A percentile compares a stretch with the other conserved stretches of the same genome.
These are phyloP conservation scores for Penicillium expansum DNA, from an alignment of 2,329 filamentous ascomycete species.

Conservation along the genomic window DNA sequence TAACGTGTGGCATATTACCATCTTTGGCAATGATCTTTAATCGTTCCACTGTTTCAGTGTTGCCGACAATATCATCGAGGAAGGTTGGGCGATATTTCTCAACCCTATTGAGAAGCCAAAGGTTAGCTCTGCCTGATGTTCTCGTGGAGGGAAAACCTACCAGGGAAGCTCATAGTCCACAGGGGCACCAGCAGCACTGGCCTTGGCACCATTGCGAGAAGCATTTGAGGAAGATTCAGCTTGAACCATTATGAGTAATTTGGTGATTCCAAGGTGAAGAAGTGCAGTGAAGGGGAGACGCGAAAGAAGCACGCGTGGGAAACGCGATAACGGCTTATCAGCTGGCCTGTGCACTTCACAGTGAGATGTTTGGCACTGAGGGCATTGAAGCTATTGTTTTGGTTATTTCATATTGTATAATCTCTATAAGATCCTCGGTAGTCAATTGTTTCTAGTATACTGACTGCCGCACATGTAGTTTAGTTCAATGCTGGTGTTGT, in stretches of 20 bases:
- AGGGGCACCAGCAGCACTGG: conserved; percentile 40
- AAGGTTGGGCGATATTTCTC: conserved; percentile 96
- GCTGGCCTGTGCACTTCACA: conserved; percentile 7
- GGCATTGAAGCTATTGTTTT: neutral
- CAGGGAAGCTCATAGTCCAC: conserved; percentile 51
- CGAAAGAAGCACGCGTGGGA: conserved; percentile 32
- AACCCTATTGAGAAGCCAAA: conserved; percentile 62
- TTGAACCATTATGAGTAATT: conserved; percentile 38
- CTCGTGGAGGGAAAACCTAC: conserved; percentile 28
- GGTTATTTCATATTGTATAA: neutral
- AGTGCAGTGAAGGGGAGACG: conserved; percentile 21
- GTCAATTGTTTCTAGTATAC: neutral
- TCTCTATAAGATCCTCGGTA: neutral
- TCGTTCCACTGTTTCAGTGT: conserved; percentile 94
- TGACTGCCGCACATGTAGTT: neutral
- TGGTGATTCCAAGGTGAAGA: neutral
- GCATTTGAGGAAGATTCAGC: conserved; percentile 49
- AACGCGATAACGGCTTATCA: conserved; percentile 25
- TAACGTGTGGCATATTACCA: conserved; percentile 98
- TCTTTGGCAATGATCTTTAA: conserved; percentile 98
- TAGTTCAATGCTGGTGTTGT: neutral
- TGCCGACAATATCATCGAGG: conserved; percentile 94
- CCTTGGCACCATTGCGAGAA: conserved; percentile 42
- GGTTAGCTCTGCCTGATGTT: conserved; percentile 12
- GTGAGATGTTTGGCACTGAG: neutral